Evolutionary conservation across 768 basidiomycete genomes (phyloP), one percentile per base, ranked within the genome.

Genomic region (Russula brevipes): DNA sequence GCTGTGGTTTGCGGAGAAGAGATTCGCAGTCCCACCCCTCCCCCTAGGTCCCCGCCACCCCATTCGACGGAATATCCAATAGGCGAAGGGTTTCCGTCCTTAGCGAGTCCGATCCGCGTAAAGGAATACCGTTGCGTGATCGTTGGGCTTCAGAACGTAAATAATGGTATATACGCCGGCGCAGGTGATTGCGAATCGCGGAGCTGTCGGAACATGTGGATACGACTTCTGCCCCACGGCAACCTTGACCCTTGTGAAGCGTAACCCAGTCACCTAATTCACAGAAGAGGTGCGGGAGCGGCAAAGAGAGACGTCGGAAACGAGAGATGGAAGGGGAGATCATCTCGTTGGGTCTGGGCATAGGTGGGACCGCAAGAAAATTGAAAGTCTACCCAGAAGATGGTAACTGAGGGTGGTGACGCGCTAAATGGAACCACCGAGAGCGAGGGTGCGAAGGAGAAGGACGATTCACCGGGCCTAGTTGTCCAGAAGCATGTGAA

Each of bases 401-500:
- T 41, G 58, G 58, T 60, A 53, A 60, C 54, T n/a, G 14, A 24
- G 38, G 39, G 52, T 50, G 42, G 58, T 64, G 58, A 64, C 46
- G 58, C 58, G 47, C 47, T n/a, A 45, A 59, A 44, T 39, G 46
- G 44, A 24, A 24, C 24, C 17, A 49, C 38, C 24, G 58, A 64
- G 54, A 49, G 24, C 36, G 63, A 55, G 63, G 59, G 59, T 64
- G 59, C 46, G 59, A 64, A 55, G 53, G 59, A 6, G 38, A 39
- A 39, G 41, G 12, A 51, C 58, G 54, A 51, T 60, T 64, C 59
- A 33, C 63, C 63, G 63, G 63, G 33, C 41, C 63, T n/a, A 60
- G 59, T 50, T 55, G 52, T 56, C 58, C 47, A 60, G 63, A 64
- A 64, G 63, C n/a, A 64, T 64, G 58, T 60, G 63, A 64, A 55